These are phyloP conservation scores for Chimonanthus salicifolius DNA, from an alignment of 164 flowering plant species.

Conservation along the genomic window DNA sequence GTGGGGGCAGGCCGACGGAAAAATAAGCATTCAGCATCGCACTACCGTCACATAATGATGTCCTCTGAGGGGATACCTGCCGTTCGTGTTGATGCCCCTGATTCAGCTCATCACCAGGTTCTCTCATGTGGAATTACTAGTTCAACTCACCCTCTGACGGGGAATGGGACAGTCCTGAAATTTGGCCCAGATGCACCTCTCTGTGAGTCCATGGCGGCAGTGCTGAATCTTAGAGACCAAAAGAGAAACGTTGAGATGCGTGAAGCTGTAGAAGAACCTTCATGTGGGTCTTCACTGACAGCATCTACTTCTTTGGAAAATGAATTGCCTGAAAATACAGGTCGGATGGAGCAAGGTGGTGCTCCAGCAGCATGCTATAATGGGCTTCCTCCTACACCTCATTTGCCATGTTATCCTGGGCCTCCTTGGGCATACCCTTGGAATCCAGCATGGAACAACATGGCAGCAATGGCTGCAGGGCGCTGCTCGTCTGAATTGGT, in stretches of 20 bases:
- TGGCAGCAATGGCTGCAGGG: conserved; percentile 11
- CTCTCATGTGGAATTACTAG: conserved; percentile 20
- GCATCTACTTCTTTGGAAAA: conserved; percentile 18
- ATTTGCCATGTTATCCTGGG: conserved; percentile 27
- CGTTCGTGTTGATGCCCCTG: conserved; percentile 16
- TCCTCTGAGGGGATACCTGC: conserved; percentile 29
- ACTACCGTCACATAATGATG: conserved; percentile 22
- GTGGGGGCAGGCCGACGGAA: conserved; percentile 22
- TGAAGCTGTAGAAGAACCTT: conserved; percentile 27
- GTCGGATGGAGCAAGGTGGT: conserved; percentile 14
- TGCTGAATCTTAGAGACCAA: conserved; percentile 35
- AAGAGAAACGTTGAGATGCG: conserved; percentile 17
- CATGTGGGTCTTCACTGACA: conserved; percentile 24
- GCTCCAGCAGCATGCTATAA: conserved; percentile 10
- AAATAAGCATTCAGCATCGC: conserved; percentile 18
- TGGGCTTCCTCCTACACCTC: conserved; percentile 8
- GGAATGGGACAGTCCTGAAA: conserved; percentile 30
- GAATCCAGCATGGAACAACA: conserved; percentile 23
- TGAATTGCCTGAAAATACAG: conserved; percentile 15
- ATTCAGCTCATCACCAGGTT: conserved; percentile 23
- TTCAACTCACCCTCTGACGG: conserved; percentile 20
- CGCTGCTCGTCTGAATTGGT: conserved; percentile 19
- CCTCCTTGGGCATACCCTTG: conserved; percentile 33
- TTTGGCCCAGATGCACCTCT: conserved; percentile 40
- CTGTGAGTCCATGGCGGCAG: conserved; percentile 37